phyloP scores from a whole-genome alignment of 2,329 filamentous ascomycete genomes.

The Monosporascus ibericus region DNA sequence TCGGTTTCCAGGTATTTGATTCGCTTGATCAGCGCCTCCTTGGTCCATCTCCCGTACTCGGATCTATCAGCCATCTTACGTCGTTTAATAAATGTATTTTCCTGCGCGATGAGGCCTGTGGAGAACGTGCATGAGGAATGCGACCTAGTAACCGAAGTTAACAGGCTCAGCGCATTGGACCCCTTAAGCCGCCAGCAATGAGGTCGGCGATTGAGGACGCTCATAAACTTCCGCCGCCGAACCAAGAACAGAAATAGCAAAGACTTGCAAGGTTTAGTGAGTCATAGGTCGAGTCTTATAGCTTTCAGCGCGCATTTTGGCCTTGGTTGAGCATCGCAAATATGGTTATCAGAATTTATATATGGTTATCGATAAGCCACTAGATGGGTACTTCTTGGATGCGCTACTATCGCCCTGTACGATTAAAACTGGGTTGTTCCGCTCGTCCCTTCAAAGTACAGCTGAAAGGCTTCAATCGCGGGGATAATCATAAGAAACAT shows the following conservation, averaged over 20 bases:
- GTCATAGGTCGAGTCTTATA: not conserved
- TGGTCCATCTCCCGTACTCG: slow-evolving; percentile 62
- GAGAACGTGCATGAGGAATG: slow-evolving; percentile 14
- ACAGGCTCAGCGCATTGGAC: not conserved
- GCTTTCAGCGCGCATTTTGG: no score
- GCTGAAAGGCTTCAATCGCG: no score
- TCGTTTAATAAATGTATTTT: not conserved
- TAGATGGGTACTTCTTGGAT: no score
- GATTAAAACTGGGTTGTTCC: not conserved
- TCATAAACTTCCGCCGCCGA: slow-evolving; percentile 16
- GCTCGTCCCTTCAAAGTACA: no score
- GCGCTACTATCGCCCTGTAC: not conserved
- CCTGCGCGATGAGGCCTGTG: slow-evolving; percentile 9
- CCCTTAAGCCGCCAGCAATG: slow-evolving; percentile 13
- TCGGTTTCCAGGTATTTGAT: slow-evolving; percentile 63
- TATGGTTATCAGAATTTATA: not conserved
- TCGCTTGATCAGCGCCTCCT: slow-evolving; percentile 60
- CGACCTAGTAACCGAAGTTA: not conserved
- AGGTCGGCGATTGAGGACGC: slow-evolving; percentile 10
- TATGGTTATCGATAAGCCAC: not conserved
- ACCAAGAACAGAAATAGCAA: not conserved
- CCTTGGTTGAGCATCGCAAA: not conserved
- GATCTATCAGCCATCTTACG: slow-evolving; percentile 21
- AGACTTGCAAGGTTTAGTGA: not conserved
- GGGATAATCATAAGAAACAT: not conserved